phyloP scores from a whole-genome alignment of 257 asterid species.

The Parsonsia alboflavescens region DNA sequence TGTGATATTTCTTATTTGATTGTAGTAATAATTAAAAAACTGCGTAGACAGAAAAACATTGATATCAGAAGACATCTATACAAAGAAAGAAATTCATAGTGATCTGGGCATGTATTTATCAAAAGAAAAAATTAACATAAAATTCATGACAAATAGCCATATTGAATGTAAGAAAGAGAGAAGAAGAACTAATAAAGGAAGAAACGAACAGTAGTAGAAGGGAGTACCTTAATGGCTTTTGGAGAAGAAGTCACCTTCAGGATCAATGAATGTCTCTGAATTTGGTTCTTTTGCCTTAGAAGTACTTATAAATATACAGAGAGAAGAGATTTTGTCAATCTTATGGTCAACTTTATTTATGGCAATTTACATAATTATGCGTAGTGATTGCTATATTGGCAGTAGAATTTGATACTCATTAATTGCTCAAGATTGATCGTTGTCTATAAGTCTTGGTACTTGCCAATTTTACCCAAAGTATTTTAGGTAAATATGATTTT shows the following conservation, averaged over 20 bases:
- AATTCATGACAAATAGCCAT: background rate
- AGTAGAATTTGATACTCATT: conserved; percentile 4
- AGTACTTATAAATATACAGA: background rate
- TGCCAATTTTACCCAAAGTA: background rate
- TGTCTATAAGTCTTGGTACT: background rate
- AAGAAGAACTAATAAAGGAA: background rate
- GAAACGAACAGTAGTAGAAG: background rate
- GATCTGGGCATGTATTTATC: too few species aligned
- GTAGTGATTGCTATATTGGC: background rate
- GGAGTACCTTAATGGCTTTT: background rate
- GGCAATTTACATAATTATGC: background rate
- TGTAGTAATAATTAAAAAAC: too few species aligned
- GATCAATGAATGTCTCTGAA: background rate
- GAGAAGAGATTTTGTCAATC: background rate
- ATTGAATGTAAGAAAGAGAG: background rate
- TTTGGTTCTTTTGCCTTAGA: background rate
- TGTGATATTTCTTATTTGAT: too few species aligned
- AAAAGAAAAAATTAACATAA: background rate
- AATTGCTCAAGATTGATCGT: background rate
- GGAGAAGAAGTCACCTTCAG: conserved; percentile 5
- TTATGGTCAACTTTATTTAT: background rate
- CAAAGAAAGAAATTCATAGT: too few species aligned
- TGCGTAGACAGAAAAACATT: too few species aligned
- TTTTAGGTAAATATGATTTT: background rate
- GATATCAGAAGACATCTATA: too few species aligned